Evolutionary conservation across 805 yeast species (phyloP).

Genomic region (Yarrowia phangngaensis): DNA sequence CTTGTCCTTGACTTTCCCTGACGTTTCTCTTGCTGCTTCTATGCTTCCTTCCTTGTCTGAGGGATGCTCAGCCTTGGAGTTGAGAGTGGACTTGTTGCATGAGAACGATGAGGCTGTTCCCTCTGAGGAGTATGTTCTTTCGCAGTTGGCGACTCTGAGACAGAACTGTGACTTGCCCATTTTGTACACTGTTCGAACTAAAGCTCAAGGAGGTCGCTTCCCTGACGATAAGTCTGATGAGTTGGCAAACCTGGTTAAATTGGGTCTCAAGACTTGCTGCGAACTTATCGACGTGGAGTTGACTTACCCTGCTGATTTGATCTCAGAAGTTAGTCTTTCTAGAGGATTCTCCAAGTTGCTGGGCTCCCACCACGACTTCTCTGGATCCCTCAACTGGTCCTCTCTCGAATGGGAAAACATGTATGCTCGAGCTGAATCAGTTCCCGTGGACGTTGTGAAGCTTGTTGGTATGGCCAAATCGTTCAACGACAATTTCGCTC

Average conservation of each 20-base stretch:
- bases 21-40: conserved; percentile 47
- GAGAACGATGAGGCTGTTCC: conserved; percentile 40
- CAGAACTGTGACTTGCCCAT: conserved; percentile 65
- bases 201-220: conserved; percentile 77
- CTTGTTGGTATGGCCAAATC: conserved; percentile 72
- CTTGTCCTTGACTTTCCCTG: conserved; percentile 67
- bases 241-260: conserved; percentile 50
- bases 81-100: conserved; percentile 69
- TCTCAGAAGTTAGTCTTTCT: conserved; percentile 49
- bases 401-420: conserved; percentile 69
- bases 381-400: conserved; percentile 61
- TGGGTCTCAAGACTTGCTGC: conserved; percentile 74
- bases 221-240: conserved; percentile 53
- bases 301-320: conserved; percentile 55
- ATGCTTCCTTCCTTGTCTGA: conserved; percentile 52
- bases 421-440: conserved; percentile 60
- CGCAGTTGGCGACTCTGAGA: conserved; percentile 69
- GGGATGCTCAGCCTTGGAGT: conserved; percentile 80
- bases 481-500: conserved; percentile 61
- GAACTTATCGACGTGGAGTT: conserved; percentile 79
- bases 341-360: conserved; percentile 67
- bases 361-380: conserved; percentile 77
- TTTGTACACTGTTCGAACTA: conserved; percentile 73
- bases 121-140: conserved; percentile 53
- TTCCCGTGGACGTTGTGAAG: conserved; percentile 66